Conservation (phyloP, 192 early-diverging fungal genomes). For the Backusella morwellensis region DNA sequence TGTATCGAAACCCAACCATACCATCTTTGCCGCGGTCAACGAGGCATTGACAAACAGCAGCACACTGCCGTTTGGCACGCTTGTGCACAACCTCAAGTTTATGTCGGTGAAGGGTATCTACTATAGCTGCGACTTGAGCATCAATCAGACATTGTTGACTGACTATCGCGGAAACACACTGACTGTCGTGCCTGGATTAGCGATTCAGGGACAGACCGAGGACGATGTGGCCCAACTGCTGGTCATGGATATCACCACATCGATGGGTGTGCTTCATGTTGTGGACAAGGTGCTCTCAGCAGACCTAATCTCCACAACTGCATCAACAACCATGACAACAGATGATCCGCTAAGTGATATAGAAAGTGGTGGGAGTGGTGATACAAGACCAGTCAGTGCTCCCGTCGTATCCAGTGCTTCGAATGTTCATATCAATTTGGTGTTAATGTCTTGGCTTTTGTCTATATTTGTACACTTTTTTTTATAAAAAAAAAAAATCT, state of each 20-base stretch:
- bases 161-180: not conserved
- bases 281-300: constrained; percentile 5
- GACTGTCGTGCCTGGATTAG: not conserved
- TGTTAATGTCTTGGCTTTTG: not conserved
- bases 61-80: not conserved
- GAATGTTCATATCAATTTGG: not conserved
- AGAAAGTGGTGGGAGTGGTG: not conserved
- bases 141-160: not conserved
- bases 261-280: constrained; percentile 13
- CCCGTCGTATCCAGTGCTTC: not conserved
- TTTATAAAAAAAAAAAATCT: not conserved
- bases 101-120: not conserved
- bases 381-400: not conserved
- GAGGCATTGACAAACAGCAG: not conserved
- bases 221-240: not conserved
- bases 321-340: not conserved
- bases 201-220: not conserved
- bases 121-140: not conserved
- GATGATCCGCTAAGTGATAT: not conserved
- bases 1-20: not conserved
- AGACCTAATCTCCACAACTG: not conserved
- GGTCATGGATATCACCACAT: constrained; percentile 10
- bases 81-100: constrained; percentile 16
- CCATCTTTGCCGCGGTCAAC: constrained; percentile 16
- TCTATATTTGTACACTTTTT: not conserved